These are phyloP conservation scores for Botrytis byssoidea DNA, from an alignment of 2,329 filamentous ascomycete genomes.

Conservation along the genomic window DNA sequence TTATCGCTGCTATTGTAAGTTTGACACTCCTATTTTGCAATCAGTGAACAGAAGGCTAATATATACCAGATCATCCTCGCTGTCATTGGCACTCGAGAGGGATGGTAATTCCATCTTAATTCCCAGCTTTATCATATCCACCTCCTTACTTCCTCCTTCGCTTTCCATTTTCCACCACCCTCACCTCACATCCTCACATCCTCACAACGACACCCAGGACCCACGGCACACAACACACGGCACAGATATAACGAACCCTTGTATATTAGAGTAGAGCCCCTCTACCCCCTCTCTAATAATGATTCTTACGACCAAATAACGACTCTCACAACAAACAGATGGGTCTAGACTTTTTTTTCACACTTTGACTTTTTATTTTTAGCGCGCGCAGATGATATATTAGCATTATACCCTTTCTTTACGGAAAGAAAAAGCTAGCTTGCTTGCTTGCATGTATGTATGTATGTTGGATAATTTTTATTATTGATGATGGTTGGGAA, in stretches of 20 bases:
- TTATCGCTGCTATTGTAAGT: constrained; percentile 55
- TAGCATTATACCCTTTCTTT: constrained; percentile 24
- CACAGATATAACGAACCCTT: not conserved
- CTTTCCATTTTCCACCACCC: not conserved
- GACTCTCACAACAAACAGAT: not conserved
- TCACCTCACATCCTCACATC: not conserved
- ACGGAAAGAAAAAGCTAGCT: constrained; percentile 10
- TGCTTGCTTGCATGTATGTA: not conserved
- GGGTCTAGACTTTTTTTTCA: not conserved
- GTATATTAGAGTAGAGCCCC: constrained; percentile 4
- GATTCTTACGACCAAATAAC: constrained; percentile 10
- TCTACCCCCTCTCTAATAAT: not conserved
- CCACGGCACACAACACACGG: not conserved
- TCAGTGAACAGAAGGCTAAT: constrained; percentile 3
- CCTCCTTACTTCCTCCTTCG: not conserved
- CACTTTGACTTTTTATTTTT: not conserved
- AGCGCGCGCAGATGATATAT: not conserved
- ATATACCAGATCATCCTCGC: constrained; percentile 34
- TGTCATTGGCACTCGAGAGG: constrained; percentile 31
- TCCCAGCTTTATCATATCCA: not conserved
- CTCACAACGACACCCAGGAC: not conserved
- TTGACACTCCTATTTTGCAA: constrained; percentile 21
- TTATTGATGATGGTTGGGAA: constrained; percentile 2
- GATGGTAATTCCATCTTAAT: constrained; percentile 24
- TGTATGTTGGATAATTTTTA: constrained; percentile 16